Conservation (phyloP, 257 asterid species). For the Gardenia jasminoides region DNA sequence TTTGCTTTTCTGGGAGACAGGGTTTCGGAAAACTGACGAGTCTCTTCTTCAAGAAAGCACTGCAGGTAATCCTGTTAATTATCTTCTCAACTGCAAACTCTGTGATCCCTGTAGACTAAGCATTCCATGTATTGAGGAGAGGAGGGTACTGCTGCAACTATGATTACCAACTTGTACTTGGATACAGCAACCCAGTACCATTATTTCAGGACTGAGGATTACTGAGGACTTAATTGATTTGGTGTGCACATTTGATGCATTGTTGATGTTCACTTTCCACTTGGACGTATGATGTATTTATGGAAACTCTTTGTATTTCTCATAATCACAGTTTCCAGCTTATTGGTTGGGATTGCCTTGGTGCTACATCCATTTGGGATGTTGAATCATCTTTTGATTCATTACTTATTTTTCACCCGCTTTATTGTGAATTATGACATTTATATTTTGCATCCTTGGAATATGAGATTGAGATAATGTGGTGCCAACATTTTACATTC, state of each 20-base stretch:
- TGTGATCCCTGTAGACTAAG: not conserved
- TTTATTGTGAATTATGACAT: not conserved
- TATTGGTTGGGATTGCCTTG: not conserved
- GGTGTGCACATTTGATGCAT: too few species aligned
- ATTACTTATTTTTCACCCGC: not conserved
- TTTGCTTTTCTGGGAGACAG: constrained; percentile 29
- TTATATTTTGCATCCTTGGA: not conserved
- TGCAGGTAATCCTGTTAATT: constrained; percentile 46
- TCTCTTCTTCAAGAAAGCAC: constrained; percentile 74
- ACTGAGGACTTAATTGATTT: not conserved
- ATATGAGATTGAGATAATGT: not conserved
- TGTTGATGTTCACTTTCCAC: too few species aligned
- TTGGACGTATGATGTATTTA: not conserved
- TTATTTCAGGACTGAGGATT: not conserved
- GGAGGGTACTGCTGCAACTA: not conserved
- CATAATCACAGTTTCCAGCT: not conserved
- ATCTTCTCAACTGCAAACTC: constrained; percentile 2
- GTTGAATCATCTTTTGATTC: not conserved
- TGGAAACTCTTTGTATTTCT: not conserved
- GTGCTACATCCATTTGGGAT: too few species aligned
- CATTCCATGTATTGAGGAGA: not conserved
- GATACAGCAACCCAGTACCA: not conserved
- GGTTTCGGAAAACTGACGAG: constrained; percentile 77
- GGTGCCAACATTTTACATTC: not conserved
- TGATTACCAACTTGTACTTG: not conserved